Conservation (phyloP, 2,329 filamentous ascomycete species). For the Seiridium cupressi region DNA sequence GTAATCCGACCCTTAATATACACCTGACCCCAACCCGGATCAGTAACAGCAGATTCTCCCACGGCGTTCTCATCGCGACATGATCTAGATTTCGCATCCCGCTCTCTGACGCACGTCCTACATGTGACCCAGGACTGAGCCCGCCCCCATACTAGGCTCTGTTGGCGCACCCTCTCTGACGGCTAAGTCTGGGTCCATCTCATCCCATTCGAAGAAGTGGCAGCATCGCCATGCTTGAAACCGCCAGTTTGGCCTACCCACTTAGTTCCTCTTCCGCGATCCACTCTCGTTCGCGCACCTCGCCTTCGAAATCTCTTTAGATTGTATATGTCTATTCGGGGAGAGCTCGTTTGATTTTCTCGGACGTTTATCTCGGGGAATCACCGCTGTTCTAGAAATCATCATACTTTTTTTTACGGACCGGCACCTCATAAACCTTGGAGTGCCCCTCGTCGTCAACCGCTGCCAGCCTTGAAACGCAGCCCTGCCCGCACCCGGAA, state of each 20-base stretch:
- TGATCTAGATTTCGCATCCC: not conserved
- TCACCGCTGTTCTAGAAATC: not conserved
- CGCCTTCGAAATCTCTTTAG: not conserved
- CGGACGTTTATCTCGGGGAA: not conserved
- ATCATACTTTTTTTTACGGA: not conserved
- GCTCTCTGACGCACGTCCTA: not conserved
- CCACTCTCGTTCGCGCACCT: not conserved
- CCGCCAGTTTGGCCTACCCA: constrained; percentile 1
- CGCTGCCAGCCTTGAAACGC: not conserved
- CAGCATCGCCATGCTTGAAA: constrained; percentile 4
- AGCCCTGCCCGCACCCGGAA: not conserved
- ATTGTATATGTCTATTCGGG: not conserved
- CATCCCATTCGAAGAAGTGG: not conserved
- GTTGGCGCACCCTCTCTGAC: not conserved
- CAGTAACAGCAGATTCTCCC: not conserved
- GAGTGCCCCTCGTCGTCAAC: not conserved
- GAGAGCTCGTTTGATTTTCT: not conserved
- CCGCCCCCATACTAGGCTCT: not conserved
- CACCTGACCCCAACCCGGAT: not conserved
- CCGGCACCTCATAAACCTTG: not conserved
- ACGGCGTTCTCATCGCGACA: not conserved
- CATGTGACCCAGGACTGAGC: not conserved
- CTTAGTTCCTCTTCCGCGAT: not conserved
- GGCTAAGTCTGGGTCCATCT: constrained; percentile 3
- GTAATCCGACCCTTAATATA: not conserved